Percentiles rank a stretch among this genome's conserved stretches.
Conservation (phyloP, 441 rosid genomes). For the Populus trichocarpa region DNA sequence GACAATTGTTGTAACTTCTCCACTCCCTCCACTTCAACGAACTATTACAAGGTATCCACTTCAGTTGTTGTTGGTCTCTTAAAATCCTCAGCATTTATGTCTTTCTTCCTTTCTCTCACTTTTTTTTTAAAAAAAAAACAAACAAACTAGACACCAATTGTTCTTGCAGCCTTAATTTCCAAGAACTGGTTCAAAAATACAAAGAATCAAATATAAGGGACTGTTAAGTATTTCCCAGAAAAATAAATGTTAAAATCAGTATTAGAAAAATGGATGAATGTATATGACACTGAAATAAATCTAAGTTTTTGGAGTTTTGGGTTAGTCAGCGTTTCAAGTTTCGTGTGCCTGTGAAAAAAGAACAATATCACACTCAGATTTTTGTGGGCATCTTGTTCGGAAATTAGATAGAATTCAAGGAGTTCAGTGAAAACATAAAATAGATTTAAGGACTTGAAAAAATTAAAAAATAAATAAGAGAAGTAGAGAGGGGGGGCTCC, state of each 20-base stretch:
- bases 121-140: not conserved
- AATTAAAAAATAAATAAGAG: not conserved
- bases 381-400: not conserved
- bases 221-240: not conserved
- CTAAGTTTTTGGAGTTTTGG: not conserved
- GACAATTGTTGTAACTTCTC: not conserved
- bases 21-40: conserved; percentile 12
- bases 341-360: not conserved
- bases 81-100: conserved; percentile 10
- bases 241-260: not conserved
- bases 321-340: not conserved
- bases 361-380: not conserved
- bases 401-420: not conserved
- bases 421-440: not conserved
- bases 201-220: not conserved
- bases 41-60: conserved; percentile 2
- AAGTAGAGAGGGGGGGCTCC: not conserved
- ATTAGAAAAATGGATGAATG: not conserved
- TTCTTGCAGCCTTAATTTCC: not conserved
- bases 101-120: not conserved
- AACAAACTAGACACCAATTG: not conserved
- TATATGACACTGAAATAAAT: not conserved
- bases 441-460: not conserved
- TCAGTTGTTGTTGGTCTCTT: not conserved
- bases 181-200: not conserved